phyloP scores from a whole-genome alignment of 2,329 filamentous ascomycete species.

The Botrytis aclada region DNA sequence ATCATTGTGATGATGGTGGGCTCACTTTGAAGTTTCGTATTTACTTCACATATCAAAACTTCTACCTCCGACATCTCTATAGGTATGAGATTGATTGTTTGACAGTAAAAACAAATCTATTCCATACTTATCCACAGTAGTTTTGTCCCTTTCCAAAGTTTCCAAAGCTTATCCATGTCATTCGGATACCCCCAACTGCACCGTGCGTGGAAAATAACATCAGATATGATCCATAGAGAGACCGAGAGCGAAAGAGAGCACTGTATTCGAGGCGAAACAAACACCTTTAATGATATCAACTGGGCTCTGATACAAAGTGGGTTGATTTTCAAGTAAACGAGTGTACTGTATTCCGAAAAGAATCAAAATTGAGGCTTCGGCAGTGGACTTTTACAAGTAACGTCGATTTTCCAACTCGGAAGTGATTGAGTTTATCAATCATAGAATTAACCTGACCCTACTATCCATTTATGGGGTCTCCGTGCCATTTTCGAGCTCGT shows the following conservation, averaged over 20 bases:
- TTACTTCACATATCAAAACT: background rate
- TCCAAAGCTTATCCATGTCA: background rate
- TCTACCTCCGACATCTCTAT: background rate
- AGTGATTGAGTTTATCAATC: background rate
- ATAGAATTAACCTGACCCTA: background rate
- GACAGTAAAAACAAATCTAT: slow-evolving; percentile 1
- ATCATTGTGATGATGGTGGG: background rate
- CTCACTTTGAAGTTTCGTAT: background rate
- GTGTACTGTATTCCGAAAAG: background rate
- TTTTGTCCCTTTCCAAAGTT: background rate
- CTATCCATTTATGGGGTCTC: background rate
- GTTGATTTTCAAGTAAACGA: background rate
- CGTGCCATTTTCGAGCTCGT: background rate
- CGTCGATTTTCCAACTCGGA: background rate
- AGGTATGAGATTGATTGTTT: slow-evolving; percentile 7
- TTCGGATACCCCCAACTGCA: slow-evolving; percentile 1
- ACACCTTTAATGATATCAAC: background rate
- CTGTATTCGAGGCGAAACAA: slow-evolving; percentile 2
- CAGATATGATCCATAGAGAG: background rate
- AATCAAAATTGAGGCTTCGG: background rate
- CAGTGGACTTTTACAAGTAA: background rate
- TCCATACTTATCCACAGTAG: background rate
- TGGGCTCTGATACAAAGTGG: slow-evolving; percentile 9
- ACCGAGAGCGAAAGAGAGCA: slow-evolving; percentile 3
- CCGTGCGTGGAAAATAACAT: slow-evolving; percentile 5